phyloP scores from a whole-genome alignment of 2,329 filamentous ascomycete species.

The Lecanicillium sp. region DNA sequence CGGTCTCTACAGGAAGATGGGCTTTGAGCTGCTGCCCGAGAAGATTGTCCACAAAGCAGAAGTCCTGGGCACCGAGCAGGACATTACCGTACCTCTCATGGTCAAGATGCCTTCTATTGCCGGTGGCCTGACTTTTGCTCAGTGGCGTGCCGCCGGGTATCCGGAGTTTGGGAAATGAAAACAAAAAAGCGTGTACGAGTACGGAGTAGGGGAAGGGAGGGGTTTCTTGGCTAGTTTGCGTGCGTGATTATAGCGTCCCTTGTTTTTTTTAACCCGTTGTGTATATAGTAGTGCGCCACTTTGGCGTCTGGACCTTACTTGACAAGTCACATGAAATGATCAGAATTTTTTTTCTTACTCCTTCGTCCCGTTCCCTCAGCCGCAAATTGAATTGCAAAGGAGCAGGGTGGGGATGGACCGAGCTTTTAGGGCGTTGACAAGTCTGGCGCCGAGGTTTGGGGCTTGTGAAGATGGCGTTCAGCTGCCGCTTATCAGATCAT shows the following conservation, averaged over 20 bases:
- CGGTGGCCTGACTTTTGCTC: conserved; percentile 23
- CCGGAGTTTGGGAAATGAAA: conserved; percentile 6
- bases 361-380: too few relatives aligned
- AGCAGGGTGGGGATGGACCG: too few relatives aligned
- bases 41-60: conserved; percentile 30
- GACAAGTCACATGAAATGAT: too few relatives aligned
- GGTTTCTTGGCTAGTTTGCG: neutral
- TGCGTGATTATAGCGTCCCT: neutral
- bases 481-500: conserved; percentile 9
- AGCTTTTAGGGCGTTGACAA: too few relatives aligned
- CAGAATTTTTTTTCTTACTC: too few relatives aligned
- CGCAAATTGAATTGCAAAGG: too few relatives aligned
- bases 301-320: too few relatives aligned
- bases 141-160: conserved; percentile 21
- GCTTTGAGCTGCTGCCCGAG: conserved; percentile 32
- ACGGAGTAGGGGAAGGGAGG: too few relatives aligned
- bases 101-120: conserved; percentile 29
- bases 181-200: too few relatives aligned
- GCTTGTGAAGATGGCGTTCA: neutral
- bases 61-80: conserved; percentile 23
- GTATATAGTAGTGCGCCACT: neutral
- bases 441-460: too few relatives aligned
- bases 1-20: conserved; percentile 36
- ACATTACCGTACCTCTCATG: conserved; percentile 33
- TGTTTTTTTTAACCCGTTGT: neutral